Evolutionary conservation across 305 asterid genomes (phyloP), one percentile per base, ranked within the genome.

Genomic region (Fraxinus albicans): DNA sequence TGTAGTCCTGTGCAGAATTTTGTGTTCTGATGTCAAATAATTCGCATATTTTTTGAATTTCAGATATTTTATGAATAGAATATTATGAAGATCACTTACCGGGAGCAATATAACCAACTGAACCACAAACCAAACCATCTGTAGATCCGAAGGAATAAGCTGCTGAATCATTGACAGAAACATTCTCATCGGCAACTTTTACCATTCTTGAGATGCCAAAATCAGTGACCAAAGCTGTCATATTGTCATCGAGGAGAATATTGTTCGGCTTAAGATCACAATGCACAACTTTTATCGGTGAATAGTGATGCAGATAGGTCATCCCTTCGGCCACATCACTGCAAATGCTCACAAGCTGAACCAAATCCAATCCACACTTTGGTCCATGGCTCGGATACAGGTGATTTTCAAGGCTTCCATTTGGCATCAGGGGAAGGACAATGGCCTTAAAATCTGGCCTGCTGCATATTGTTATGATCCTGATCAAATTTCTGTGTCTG

Each of bases 201-300:
- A 92, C 88, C 33, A 95, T 31, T 79, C 90, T 91, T 31, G 98
- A 88, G 29, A 95, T 91, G 0, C 98, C 98, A 73, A 95, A 95
- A 84, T 95, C 98, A 1, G 98, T 86, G 0, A 95, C 91, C 82
- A 94, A 73, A 36, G 98, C 98, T 0, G 93, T 92, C 89, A 95
- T 75, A 82, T 95, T 90, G 3, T 88, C 87, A 8, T 95, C 98
- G 2, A 95, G 92, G 33, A 95, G 94, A 82, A 95, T 94, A 75
- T 95, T 95, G 86, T 98, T 94, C 3, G 98, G 98, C 65, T 95
- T 95, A 2, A 95, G 91, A 79, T 95, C 98, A 81, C 98, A 92
- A 33, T 95, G 97, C 85, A 92, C 95, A 0, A 95, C 97, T 81
- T 85, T 91, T 17, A 94, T 88, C 0, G 98, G 98, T 6, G 98